Base-by-base conservation (phyloP, 169 alveolate species). In the Plasmodium fragile region DNA sequence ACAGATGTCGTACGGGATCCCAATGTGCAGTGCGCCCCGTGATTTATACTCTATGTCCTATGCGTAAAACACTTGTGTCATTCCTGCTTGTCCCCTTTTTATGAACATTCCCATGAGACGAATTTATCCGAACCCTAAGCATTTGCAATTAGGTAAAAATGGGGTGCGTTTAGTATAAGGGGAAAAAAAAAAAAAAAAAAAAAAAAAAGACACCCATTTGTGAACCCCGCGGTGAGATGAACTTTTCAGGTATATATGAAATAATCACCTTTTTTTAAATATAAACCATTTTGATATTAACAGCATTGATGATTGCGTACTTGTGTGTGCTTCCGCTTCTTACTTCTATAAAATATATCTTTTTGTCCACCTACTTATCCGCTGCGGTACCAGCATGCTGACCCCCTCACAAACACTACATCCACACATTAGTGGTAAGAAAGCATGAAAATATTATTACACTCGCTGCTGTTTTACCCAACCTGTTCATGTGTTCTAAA, bases 151-250 rank as follows among this genome's bases (percentile, higher is more conserved):
- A 65, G 11, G 36, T 5, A 65, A 65, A 65, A 25, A 65, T 10
- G 36, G 36, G 36, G 30, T 8, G 75, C 30, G 75, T 7, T 8
- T 65, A 65, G 18, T 65, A 65, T 28, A 25, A 41, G 45, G 52
- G 6, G 11, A 77, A 36, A 77, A 75, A 77, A 77, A 77, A 77
- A 77, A 77, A 77, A 77, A 78, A 77, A 77, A 77, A 77, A 77
- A 77, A 78, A 78, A 78, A 78, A 78, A 78, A 78, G 55, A 78
- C 49, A 78, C 6, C 25, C 72, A 78, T 43, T 78, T 78, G 30
- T 3, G 39, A 72, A 16, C 11, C 39, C 69, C 45, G 32, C 69
- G 49, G 16, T 18, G 13, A 36, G 39, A 13, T 78, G 6, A 65
- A 65, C 36, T 22, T 65, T 7, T 65, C 36, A 65, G 75, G 4